These are phyloP conservation scores for Xylaria arbuscula DNA, from an alignment of 2,329 filamentous ascomycete species.

Conservation along the genomic window DNA sequence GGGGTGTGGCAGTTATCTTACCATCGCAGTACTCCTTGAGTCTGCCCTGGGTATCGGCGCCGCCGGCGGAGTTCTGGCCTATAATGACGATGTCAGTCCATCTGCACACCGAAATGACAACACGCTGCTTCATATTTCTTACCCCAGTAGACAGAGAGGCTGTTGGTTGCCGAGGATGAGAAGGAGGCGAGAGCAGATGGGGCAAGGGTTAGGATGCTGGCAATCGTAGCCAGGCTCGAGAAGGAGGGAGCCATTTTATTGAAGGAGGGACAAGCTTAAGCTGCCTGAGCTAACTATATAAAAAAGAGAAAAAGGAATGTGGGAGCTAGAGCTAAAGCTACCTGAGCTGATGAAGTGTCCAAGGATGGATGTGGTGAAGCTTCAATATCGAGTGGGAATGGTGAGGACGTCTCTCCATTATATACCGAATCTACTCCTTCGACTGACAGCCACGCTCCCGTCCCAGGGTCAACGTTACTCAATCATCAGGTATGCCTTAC, in stretches of 20 bases:
- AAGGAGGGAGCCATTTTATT: conserved; percentile 43
- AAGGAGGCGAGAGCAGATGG: conserved; percentile 57
- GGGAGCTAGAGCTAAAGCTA: conserved; percentile 29
- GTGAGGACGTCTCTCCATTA: conserved; percentile 23
- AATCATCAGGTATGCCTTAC: conserved; percentile 31
- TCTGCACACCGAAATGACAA: not conserved
- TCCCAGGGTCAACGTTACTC: conserved; percentile 46
- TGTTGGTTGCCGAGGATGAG: conserved; percentile 58
- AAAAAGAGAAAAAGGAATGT: conserved; percentile 30
- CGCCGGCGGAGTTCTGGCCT: conserved; percentile 70
- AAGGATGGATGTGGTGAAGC: conserved; percentile 29
- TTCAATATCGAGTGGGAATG: conserved; percentile 2
- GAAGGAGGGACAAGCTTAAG: conserved; percentile 38
- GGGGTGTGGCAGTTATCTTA: conserved; percentile 43
- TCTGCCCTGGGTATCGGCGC: conserved; percentile 62
- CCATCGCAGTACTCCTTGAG: conserved; percentile 69
- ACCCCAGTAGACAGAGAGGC: conserved; percentile 77
- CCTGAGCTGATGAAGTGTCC: conserved; percentile 35
- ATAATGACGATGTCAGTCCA: conserved; percentile 39
- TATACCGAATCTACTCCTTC: conserved; percentile 25
- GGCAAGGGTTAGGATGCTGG: conserved; percentile 43
- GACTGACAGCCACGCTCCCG: conserved; percentile 23
- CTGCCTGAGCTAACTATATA: conserved; percentile 39
- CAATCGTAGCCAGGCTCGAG: conserved; percentile 42
- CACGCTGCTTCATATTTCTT: conserved; percentile 35